Base-by-base conservation (phyloP, 352 stramenopile genomes). In the Globisporangium cylindrosporum region DNA sequence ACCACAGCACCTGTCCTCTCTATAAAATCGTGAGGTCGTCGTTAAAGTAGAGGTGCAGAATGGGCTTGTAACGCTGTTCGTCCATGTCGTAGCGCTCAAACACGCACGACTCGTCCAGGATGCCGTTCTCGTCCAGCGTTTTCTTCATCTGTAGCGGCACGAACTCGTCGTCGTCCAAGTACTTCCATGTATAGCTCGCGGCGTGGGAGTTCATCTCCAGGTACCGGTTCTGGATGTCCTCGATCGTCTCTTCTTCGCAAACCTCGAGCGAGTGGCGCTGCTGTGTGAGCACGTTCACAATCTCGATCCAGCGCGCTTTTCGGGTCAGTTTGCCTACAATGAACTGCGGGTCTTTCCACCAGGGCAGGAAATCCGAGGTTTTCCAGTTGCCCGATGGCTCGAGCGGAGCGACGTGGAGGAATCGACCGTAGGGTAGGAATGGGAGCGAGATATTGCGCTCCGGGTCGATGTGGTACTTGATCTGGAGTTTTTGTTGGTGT, bases 151-250 rank as follows among this genome's bases (percentile, higher is more conserved):
- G 71, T 20, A 98, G 75, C 38, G 87, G 86, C 38, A 97, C 75
- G 70, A 98, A 98, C n/a, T 92, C 85, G 68, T 87, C 82, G 49
- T 93, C 83, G 53, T 93, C 76, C 34, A 95, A 66, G 60, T 77
- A 77, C 70, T 98, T 98, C 93, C 93, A 98, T 58, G 92, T 98
- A 77, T 98, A 98, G 78, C 90, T 98, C 15, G 43, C 78, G 18
- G 92, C 92, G 65, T 98, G 93, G 9, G 88, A 81, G 70, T 98
- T 98, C 62, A 87, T 86, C 34, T 75, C 62, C 20, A 94, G 69
- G 74, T 97, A 98, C 36, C 93, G 88, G 25, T 73, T 80, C 63
- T 94, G 90, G 59, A 98, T 97, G 38, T 97, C 91, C 3, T 82
- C 73, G 25, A 97, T 81, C 10, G 91, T 95, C 62, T 98, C 92